Evolutionary conservation across 768 basidiomycete species (phyloP), one percentile per base, ranked within the genome.

Genomic region (Podaxis sp.): DNA sequence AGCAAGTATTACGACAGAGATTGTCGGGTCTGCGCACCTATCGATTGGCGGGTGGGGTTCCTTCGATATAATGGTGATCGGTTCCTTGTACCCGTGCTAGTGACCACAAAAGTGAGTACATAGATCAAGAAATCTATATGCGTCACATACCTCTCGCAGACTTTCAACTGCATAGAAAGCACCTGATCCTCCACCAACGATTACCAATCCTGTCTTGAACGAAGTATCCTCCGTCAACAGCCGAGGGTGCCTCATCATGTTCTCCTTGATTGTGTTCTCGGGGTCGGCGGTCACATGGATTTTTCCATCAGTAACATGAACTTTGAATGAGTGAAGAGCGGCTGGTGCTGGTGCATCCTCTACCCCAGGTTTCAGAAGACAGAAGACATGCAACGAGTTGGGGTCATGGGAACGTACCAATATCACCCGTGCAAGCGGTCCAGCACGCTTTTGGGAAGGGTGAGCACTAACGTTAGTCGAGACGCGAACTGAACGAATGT

Each of bases 271-370:
- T 8, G 90, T 89, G 65, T 81, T 77, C 6, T 80, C 72, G 2
- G 83, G 76, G 62, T 87, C 80, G 7, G 93, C 93, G 0, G 89
- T 89, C 26, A 96, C 92, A 66, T 84, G 74, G 48, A 95, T 91
- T 75, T 92, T 89, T 28, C 90, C 91, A 65, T 86, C 82, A 15
- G 80, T 77, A 51, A 92, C 78, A 49, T 82, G 74, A 0, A 86
- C 83, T 63, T 87, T 83, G 83, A 92, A 97, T 0, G 86, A 87
- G 75, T 94, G 92, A 28, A 97, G 73, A 12, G 90, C 85, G 68
- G 84, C 78, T 11, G 93, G 88, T 9, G 92, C 95, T 15, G 95
- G 95, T 2, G 93, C 90, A 73, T 96, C 95, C 82, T 97, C 94
- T 89, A 70, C 36, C 61, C 51, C 40, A 40, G 19, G 22, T 53